Conservation (phyloP, 1,284 basidiomycete species). For the Pseudozyma tsukubaensis region DNA sequence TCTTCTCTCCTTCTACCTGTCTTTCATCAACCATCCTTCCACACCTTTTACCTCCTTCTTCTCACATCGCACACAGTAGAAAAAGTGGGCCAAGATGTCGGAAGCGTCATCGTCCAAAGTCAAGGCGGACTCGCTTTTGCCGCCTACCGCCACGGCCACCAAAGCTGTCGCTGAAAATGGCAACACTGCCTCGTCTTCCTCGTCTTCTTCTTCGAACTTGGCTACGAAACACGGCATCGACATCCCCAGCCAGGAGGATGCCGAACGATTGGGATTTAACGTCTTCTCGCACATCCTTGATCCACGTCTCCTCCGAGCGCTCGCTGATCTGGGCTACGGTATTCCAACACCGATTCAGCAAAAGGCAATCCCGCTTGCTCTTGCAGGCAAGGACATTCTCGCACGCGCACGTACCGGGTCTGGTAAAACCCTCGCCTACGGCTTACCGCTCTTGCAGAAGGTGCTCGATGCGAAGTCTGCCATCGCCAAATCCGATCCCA, state of each 20-base stretch:
- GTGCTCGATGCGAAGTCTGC: constrained; percentile 80
- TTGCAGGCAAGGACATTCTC: constrained; percentile 91
- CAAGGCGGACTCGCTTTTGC: constrained; percentile 43
- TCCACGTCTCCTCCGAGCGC: constrained; percentile 77
- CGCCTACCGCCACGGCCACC: constrained; percentile 7
- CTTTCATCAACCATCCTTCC: not conserved
- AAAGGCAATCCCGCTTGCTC: constrained; percentile 82
- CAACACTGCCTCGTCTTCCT: constrained; percentile 13
- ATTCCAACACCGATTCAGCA: constrained; percentile 83
- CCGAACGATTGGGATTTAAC: constrained; percentile 49
- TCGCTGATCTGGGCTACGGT: constrained; percentile 84
- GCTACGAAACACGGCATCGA: constrained; percentile 38
- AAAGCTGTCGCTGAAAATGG: not conserved
- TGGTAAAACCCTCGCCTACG: constrained; percentile 97
- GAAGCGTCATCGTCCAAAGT: constrained; percentile 43
- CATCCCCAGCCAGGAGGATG: constrained; percentile 41
- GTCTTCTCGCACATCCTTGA: constrained; percentile 78
- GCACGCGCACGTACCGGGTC: constrained; percentile 93
- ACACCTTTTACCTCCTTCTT: too few species aligned
- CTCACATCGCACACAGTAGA: not conserved
- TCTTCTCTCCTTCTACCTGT: not conserved
- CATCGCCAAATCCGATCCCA: constrained; percentile 68
- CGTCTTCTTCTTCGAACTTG: constrained; percentile 7
- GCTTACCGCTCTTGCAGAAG: constrained; percentile 88
- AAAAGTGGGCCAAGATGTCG: constrained; percentile 16